Base-by-base conservation (phyloP, 1,284 basidiomycete species). In the Xanthoconium separans region DNA sequence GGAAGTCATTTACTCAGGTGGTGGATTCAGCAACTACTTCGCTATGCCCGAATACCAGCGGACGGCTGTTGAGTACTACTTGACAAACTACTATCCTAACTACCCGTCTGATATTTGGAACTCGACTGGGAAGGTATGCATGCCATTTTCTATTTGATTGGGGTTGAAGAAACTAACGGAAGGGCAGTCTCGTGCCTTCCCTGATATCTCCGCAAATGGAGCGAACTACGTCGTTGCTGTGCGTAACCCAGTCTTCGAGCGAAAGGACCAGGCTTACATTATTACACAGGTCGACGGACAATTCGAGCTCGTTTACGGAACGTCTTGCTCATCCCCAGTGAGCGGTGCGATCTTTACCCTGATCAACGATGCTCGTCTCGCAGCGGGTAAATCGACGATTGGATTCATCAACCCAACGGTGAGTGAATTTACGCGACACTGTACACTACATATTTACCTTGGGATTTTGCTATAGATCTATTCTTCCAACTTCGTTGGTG, bases 1-100 rank as follows among this genome's bases (percentile, higher is more conserved):
- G 51, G 49, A 65, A 6, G 34, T 55, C 2, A 65, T 69, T 36
- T 71, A 67, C 54, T 71, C 69, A 29, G 77, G 80, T 27, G 76
- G 73, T 22, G 81, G 78, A 33, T 79, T 79, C 64, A 72, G 70
- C 55, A 71, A n/a, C 15, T n/a, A 37, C 49, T 80, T 78, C 45
- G 53, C 64, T 1, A 57, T 60, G 7, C 75, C 76, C 0, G 54
- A 50, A 0, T 79, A 76, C 58, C 74, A 82, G 64, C 50, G 62
- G 54, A 51, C 57, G 11, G 65, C 63, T 27, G 69, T 69, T 29
- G 59, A 55, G 45, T 65, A 61, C 33, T 77, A 68, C 58, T 63
- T 78, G 44, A 22, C 41, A 7, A 50, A 53, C 24, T 53, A 59
- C 56, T 65, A 58, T 33, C 77, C 79, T 15, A 3, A 41, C 45